Evolutionary conservation across 805 yeast genomes (phyloP).

Genomic region (Wickerhamia fluorescens): DNA sequence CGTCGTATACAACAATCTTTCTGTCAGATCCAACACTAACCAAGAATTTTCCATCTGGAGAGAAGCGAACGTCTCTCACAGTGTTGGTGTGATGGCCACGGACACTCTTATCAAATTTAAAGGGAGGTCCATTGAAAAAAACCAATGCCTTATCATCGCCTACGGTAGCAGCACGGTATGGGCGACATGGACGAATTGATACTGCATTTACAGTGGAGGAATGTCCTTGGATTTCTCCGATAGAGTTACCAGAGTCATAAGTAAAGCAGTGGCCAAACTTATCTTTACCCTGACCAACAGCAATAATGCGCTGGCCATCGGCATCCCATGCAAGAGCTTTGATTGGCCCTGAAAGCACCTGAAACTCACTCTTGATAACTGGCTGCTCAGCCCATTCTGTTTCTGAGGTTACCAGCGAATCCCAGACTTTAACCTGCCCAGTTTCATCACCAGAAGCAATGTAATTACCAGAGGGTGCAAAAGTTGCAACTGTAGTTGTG

Average conservation of each 20-base stretch:
- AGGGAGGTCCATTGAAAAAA: conserved; percentile 89
- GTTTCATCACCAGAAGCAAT: conserved; percentile 87
- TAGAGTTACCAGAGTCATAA: conserved; percentile 92
- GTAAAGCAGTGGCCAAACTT: conserved; percentile 88
- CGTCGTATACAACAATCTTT: conserved; percentile 71
- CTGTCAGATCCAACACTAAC: conserved; percentile 86
- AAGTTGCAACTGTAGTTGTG: conserved; percentile 74
- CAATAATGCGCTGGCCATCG: conserved; percentile 77
- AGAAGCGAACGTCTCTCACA: conserved; percentile 72
- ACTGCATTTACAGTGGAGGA: conserved; percentile 78
- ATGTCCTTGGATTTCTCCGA: conserved; percentile 95
- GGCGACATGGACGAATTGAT: conserved; percentile 76
- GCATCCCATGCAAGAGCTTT: conserved; percentile 88
- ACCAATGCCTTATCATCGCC: conserved; percentile 84
- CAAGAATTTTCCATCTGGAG: conserved; percentile 71
- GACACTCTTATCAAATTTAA: conserved; percentile 69
- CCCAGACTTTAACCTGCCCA: conserved; percentile 92
- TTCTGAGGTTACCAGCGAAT: conserved; percentile 25
- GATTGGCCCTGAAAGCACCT: conserved; percentile 72
- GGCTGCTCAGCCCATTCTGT: conserved; percentile 41
- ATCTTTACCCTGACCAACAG: conserved; percentile 93
- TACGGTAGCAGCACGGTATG: conserved; percentile 89
- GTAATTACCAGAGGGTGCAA: conserved; percentile 85
- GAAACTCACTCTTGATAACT: conserved; percentile 70
- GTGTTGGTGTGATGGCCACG: conserved; percentile 73